Percentiles rank a stretch among this genome's conserved stretches.
These are phyloP conservation scores for Xylariaceae sp. DNA, from an alignment of 2,329 filamentous ascomycete species.

Conservation along the genomic window DNA sequence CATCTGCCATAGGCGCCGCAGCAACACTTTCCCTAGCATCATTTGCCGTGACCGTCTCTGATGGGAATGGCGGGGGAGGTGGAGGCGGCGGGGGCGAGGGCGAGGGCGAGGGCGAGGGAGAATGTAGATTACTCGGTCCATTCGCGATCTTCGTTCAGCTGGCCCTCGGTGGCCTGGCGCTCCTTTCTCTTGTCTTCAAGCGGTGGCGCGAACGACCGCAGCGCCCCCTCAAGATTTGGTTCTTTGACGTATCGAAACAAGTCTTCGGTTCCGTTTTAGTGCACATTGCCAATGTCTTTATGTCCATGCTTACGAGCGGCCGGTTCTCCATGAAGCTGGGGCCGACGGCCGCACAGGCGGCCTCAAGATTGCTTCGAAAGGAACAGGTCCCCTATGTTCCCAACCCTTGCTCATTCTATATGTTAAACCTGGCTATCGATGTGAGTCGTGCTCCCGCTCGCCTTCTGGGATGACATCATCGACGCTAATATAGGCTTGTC, in stretches of 20 bases:
- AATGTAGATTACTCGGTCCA: constrained; percentile 82
- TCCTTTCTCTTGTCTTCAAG: constrained; percentile 88
- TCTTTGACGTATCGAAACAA: constrained; percentile 96
- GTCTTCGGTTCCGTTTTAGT: constrained; percentile 89
- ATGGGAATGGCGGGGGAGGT: constrained; percentile 36
- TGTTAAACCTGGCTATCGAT: constrained; percentile 91
- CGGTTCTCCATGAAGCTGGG: constrained; percentile 66
- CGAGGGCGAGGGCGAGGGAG: constrained; percentile 52
- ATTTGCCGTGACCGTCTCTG: constrained; percentile 17
- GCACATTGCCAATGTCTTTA: constrained; percentile 88
- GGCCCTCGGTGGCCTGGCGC: constrained; percentile 75
- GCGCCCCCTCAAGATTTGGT: constrained; percentile 92
- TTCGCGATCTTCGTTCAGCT: constrained; percentile 90
- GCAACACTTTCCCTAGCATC: no score
- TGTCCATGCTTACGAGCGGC: constrained; percentile 92
- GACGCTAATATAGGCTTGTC: constrained; percentile 1
- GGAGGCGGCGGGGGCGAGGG: neutral
- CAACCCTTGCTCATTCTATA: constrained; percentile 95
- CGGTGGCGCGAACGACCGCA: constrained; percentile 88
- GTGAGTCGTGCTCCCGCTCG: constrained; percentile 53
- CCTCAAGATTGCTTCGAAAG: constrained; percentile 35
- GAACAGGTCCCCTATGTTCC: constrained; percentile 60
- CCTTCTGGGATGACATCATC: constrained; percentile 3
- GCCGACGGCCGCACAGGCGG: constrained; percentile 39
- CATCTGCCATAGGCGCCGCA: constrained; percentile 24